Evolutionary conservation across 1,139 yeast genomes (phyloP), one percentile per base, ranked within the genome.

Genomic region (Eremothecium gossypii): DNA sequence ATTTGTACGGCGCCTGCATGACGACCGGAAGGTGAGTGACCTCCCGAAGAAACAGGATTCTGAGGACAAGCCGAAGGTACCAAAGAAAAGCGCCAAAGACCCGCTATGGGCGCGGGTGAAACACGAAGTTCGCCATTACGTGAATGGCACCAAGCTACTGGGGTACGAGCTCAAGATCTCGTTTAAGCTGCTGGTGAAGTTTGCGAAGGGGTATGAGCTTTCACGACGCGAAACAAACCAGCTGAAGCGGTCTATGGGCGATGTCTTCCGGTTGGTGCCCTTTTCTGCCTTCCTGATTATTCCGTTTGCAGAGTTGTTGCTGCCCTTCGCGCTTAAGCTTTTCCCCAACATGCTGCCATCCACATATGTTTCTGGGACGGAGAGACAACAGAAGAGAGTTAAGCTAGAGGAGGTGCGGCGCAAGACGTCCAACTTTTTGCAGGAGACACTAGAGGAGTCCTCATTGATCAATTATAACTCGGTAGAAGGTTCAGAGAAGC

Each of bases 291-390:
- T 91, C 61, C 72, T 91, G 27, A 68, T 91, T 45, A 78, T 91
- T 42, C 98, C 98, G 34, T 91, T 91, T 68, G 98, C 97, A 10
- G 98, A 91, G 64, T 69, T 91, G 46, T 70, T 91, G 51, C 70
- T 91, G 41, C 98, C 98, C 0, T 67, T 91, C 41, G 97, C 96
- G 1, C 69, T 91, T 49, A 85, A 85, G 64, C 52, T 91, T 14
- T 91, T 91, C 79, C 98, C 98, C 54, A 85, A 85, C 61, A 67
- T 91, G 60, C 72, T 91, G 47, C 98, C 98, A 8, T 86, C 96
- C 34, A 91, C 98, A 11, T 91, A 86, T 63, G 96, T 89, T 65
- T 80, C 91, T 12, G 77, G 77, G 46, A 72, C 68, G 42, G 95
- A 82, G 50, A 76, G 76, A 52, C 82, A 77, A 52, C 76, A 78